Percentiles rank a stretch among this genome's conserved stretches.
Evolutionary conservation across 306 rosid genomes (phyloP).

Genomic region (Ziziphus jujuba): DNA sequence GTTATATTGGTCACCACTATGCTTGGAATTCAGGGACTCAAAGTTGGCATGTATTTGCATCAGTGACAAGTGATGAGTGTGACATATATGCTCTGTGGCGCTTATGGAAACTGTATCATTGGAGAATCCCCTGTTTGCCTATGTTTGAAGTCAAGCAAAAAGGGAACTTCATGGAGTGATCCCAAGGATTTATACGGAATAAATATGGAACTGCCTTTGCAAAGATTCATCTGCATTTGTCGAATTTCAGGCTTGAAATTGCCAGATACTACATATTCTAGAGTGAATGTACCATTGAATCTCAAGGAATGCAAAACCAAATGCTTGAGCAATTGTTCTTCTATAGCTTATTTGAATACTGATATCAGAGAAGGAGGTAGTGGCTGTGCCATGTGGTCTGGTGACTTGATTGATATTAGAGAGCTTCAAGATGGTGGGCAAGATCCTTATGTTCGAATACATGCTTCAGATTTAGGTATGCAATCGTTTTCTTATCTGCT

Average conservation of each 20-base stretch:
- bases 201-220: constrained; percentile 29
- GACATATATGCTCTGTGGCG: constrained; percentile 34
- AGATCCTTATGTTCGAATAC: constrained; percentile 10
- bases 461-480: constrained; percentile 23
- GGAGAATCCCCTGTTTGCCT: constrained; percentile 14
- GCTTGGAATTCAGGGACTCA: background rate
- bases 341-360: constrained; percentile 47
- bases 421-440: constrained; percentile 17
- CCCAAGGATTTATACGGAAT: constrained; percentile 44
- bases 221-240: constrained; percentile 24
- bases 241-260: constrained; percentile 26
- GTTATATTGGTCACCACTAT: background rate
- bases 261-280: constrained; percentile 40
- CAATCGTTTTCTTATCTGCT: background rate
- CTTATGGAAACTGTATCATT: constrained; percentile 22
- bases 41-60: constrained; percentile 25
- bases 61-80: constrained; percentile 27
- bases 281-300: constrained; percentile 32
- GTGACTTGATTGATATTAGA: constrained; percentile 23
- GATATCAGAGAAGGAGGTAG: constrained; percentile 35
- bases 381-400: constrained; percentile 42
- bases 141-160: constrained; percentile 39
- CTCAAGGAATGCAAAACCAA: constrained; percentile 36
- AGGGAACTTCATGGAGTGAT: constrained; percentile 17
- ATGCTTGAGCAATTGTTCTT: constrained; percentile 58